Evolutionary conservation across 768 basidiomycete genomes (phyloP).

Genomic region (Sporobolomyces pararoseus): DNA sequence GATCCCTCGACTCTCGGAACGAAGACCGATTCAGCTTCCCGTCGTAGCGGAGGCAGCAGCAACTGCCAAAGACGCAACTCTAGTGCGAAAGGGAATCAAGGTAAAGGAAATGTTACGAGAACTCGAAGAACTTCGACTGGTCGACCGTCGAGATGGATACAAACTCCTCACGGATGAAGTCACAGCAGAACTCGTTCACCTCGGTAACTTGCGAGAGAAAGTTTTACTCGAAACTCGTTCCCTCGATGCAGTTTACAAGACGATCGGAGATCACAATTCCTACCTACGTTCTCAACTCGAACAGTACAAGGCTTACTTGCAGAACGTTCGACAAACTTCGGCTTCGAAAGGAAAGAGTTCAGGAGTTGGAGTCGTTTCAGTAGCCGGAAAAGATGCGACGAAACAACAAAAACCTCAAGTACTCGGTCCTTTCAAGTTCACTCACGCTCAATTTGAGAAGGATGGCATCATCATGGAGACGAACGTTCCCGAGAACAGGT

Average conservation of each 20-base stretch:
- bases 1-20: conserved; percentile 75
- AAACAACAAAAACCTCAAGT: conserved; percentile 77
- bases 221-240: conserved; percentile 85
- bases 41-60: conserved; percentile 90
- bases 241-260: conserved; percentile 96
- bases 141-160: conserved; percentile 76
- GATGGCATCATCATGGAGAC: conserved; percentile 99
- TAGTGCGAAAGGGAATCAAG: conserved; percentile 96
- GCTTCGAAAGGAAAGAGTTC: conserved; percentile 84
- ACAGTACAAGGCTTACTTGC: conserved; percentile 98
- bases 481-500: conserved; percentile 98
- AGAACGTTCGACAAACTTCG: conserved; percentile 88
- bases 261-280: conserved; percentile 97
- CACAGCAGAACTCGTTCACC: conserved; percentile 85
- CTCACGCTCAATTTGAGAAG: conserved; percentile 96
- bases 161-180: conserved; percentile 98
- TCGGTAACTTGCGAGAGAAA: conserved; percentile 95
- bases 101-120: conserved; percentile 99
- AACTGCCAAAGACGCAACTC: conserved; percentile 90
- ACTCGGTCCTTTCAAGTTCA: conserved; percentile 93
- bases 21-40: conserved; percentile 80
- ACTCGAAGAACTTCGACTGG: conserved; percentile 80
- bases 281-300: conserved; percentile 93
- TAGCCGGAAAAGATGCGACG: conserved; percentile 79
- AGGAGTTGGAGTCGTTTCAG: conserved; percentile 88